Evolutionary conservation across 768 basidiomycete genomes (phyloP), one percentile per base, ranked within the genome.

Genomic region (Boletus pseudo-olivaceus): DNA sequence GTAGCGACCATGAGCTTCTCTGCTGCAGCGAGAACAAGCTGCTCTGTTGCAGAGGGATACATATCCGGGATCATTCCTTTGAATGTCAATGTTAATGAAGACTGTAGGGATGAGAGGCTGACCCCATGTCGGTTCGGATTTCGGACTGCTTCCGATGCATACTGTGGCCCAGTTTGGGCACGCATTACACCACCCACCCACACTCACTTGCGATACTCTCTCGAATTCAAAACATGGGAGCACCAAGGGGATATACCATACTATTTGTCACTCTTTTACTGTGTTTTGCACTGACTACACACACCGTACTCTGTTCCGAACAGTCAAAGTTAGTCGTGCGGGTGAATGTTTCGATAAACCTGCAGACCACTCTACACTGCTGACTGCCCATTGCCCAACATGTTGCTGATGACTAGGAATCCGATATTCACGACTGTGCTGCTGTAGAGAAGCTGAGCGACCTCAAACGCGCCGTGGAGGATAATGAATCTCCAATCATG

Each of bases 401-500:
- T 62, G 49, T 51, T 46, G 4, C 30, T 27, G 50, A 51, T 34
- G 35, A 45, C 46, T 53, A 82, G 80, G 75, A 75, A 53, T 68
- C 73, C 44, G 79, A 80, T 44, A 63, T 82, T 27, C 64, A 72
- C 42, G 61, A 71, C 66, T 78, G 79, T 57, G 51, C 61, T 37
- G 70, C 76, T 4, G 65, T 81, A 11, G 66, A 72, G 52, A 70
- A 72, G 63, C 75, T 92, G 49, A 78, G 79, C 63, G 70, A 75
- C 49, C 74, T 92, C 50, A 89, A 89, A 67, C 67, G 72, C 51
- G 74, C 78, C 9, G 69, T 88, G 29, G 86, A 88, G 59, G 82
- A 76, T 40, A 70, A 78, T 53, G 78, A 83, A 68, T 90, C 88
- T 27, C 86, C 88, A 30, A 68, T 90, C 44, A 82, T 93, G 84